Evolutionary conservation across 148 eudicot species (phyloP).

Genomic region (Rhododendron ovatum): DNA sequence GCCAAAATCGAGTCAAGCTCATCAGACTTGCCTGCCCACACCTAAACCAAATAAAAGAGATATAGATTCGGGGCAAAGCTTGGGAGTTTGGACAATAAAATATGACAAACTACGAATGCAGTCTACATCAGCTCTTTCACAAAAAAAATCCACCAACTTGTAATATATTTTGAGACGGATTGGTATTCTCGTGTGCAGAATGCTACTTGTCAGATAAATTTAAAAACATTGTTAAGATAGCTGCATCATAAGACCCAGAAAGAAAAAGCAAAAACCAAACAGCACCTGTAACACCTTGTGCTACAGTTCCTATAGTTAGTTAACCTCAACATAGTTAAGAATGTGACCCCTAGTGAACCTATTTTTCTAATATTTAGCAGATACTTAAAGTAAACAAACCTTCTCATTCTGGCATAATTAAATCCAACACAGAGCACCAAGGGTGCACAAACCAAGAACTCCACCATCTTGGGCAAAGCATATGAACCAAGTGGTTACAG

Average conservation of each 20-base stretch:
- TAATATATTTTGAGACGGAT: neutral
- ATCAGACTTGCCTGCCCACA: neutral
- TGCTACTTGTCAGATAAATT: neutral
- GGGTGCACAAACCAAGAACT: neutral
- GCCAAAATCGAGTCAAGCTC: neutral
- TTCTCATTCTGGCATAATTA: neutral
- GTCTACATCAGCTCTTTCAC: neutral
- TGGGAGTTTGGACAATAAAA: neutral
- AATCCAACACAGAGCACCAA: neutral
- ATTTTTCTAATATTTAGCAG: neutral
- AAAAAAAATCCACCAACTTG: neutral
- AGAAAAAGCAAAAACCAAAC: neutral
- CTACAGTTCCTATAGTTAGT: neutral
- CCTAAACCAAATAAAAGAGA: neutral
- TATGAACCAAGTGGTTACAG: neutral
- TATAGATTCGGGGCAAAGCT: neutral
- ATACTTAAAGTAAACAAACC: neutral
- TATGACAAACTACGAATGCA: neutral
- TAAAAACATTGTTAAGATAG: neutral
- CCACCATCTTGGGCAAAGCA: neutral
- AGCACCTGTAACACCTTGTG: neutral
- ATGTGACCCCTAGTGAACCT: neutral
- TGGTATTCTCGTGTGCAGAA: neutral
- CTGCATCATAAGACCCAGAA: neutral
- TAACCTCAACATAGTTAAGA: neutral